Evolutionary conservation across 495 filamentous ascomycete genomes (phyloP).

Genomic region (Daldinia caldariorum): DNA sequence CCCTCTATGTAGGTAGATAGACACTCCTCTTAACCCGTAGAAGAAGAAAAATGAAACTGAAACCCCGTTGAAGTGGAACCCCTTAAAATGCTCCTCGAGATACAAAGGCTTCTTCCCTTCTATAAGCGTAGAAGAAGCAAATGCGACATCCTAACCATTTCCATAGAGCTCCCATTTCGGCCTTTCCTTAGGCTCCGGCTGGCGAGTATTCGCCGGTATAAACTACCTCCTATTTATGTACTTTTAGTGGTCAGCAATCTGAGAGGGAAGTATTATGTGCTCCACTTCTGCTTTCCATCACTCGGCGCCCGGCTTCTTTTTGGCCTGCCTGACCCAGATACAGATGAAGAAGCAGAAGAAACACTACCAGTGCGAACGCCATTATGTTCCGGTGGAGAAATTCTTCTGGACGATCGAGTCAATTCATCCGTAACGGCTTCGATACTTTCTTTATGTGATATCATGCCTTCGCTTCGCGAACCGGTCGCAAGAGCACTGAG

Average conservation of each 20-base stretch:
- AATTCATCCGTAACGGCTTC: constrained; percentile 13
- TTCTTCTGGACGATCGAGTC: constrained; percentile 26
- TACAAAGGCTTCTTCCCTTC: constrained; percentile 9
- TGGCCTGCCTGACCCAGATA: constrained; percentile 28
- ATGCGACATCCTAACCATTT: constrained; percentile 7
- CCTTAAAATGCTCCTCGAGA: constrained; percentile 18
- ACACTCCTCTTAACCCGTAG: neutral
- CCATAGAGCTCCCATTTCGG: neutral
- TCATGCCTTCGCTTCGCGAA: constrained; percentile 45
- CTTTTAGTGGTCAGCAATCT: constrained; percentile 14
- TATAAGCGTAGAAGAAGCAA: constrained; percentile 6
- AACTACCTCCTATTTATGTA: constrained; percentile 1
- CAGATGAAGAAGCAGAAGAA: constrained; percentile 17
- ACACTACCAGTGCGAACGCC: neutral
- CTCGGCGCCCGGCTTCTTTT: constrained; percentile 44
- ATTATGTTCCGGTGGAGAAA: constrained; percentile 18
- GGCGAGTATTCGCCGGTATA: neutral
- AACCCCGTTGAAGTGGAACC: constrained; percentile 4
- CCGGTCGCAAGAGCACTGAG: constrained; percentile 35
- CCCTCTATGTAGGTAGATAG: constrained; percentile 5
- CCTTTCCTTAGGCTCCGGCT: neutral
- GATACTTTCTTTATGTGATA: constrained; percentile 49
- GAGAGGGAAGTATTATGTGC: constrained; percentile 33
- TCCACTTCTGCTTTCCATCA: constrained; percentile 44
- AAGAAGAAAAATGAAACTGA: neutral